phyloP scores from a whole-genome alignment of 2,329 filamentous ascomycete genomes.

The Fusarium ambrosium region DNA sequence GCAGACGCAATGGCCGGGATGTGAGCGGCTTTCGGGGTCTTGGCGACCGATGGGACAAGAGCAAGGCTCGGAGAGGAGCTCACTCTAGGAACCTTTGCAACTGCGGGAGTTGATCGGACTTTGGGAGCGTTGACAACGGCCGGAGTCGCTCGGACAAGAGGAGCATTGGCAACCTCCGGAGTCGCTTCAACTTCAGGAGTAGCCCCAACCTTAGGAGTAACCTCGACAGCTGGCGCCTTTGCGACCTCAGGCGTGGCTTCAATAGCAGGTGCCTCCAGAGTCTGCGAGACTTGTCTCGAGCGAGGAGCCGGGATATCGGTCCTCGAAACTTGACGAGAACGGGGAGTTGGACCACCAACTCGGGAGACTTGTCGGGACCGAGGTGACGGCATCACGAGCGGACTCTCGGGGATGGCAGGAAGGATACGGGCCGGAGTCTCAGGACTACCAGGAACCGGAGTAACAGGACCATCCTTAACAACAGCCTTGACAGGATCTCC shows the following conservation, averaged over 20 bases:
- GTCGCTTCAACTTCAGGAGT: background rate
- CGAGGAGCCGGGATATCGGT: slow-evolving; percentile 12
- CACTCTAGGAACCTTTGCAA: slow-evolving; percentile 7
- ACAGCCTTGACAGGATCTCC: slow-evolving; percentile 27
- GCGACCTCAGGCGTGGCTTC: background rate
- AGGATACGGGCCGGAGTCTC: slow-evolving; percentile 24
- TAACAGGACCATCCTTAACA: background rate
- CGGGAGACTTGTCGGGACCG: slow-evolving; percentile 35
- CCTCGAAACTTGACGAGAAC: slow-evolving; percentile 28
- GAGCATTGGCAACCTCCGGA: background rate
- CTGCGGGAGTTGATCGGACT: slow-evolving; percentile 1
- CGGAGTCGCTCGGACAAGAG: slow-evolving; percentile 8
- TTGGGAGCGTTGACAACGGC: slow-evolving; percentile 12
- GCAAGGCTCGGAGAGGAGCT: background rate
- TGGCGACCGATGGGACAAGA: slow-evolving; percentile 1
- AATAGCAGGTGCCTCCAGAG: slow-evolving; percentile 21
- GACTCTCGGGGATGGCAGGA: slow-evolving; percentile 35
- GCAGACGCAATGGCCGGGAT: background rate
- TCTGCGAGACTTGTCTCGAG: slow-evolving; percentile 34
- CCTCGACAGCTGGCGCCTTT: background rate
- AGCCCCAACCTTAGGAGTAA: background rate
- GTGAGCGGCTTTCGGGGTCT: background rate
- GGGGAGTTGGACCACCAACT: slow-evolving; percentile 1
- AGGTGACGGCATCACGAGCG: slow-evolving; percentile 25
- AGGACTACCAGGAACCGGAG: slow-evolving; percentile 2